Evolutionary conservation across 2,329 filamentous ascomycete species (phyloP).

Genomic region (Fusarium sp.): DNA sequence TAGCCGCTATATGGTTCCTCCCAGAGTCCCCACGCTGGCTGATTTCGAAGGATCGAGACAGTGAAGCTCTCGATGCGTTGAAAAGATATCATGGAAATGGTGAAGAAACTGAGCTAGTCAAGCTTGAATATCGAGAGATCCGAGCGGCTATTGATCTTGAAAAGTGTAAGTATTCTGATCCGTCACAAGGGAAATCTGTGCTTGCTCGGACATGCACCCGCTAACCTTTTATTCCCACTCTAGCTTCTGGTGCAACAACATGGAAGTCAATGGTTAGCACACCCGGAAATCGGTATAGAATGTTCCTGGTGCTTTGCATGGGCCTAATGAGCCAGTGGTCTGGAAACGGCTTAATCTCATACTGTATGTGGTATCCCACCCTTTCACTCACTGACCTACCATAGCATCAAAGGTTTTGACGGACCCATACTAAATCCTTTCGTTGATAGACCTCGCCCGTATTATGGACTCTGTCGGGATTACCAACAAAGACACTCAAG

Average conservation of each 20-base stretch:
- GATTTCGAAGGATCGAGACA: slow-evolving; percentile 48
- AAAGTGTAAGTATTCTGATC: too few relatives aligned
- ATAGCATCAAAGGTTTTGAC: too few relatives aligned
- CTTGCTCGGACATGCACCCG: too few relatives aligned
- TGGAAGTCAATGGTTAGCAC: too few relatives aligned
- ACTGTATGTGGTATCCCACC: too few relatives aligned
- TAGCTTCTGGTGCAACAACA: too few relatives aligned
- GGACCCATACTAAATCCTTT: too few relatives aligned
- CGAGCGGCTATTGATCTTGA: too few relatives aligned
- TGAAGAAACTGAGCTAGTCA: slow-evolving; percentile 60
- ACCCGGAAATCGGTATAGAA: too few relatives aligned
- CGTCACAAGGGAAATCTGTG: too few relatives aligned
- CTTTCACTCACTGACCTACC: too few relatives aligned
- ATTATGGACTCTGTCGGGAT: slow-evolving; percentile 27
- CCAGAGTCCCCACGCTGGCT: slow-evolving; percentile 61
- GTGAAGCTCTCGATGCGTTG: slow-evolving; percentile 64
- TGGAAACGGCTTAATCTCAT: slow-evolving; percentile 22
- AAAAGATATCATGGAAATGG: slow-evolving; percentile 64
- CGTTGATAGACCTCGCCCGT: slow-evolving; percentile 12
- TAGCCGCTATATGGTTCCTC: slow-evolving; percentile 12
- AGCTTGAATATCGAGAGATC: slow-evolving; percentile 65
- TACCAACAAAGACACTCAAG: slow-evolving; percentile 19
- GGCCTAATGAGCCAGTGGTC: slow-evolving; percentile 42
- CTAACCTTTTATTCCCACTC: too few relatives aligned
- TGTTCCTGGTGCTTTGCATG: slow-evolving; percentile 32